Percentiles rank a stretch among this genome's conserved stretches.
These are phyloP conservation scores for Linnemannia hyalina DNA, from an alignment of 192 early-diverging fungal genomes.

Conservation along the genomic window DNA sequence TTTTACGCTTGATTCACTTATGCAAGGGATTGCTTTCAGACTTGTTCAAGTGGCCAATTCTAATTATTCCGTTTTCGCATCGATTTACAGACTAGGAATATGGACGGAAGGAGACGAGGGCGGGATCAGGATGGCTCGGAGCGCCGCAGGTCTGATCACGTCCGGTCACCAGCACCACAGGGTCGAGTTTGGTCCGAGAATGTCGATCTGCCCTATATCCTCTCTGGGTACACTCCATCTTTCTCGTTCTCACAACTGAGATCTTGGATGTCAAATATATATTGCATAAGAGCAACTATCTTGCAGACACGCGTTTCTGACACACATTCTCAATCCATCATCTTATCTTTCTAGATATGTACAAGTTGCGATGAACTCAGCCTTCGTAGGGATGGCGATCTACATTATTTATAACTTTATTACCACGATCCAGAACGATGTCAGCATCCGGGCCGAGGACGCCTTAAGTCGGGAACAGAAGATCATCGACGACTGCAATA, in stretches of 20 bases:
- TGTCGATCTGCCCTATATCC: conserved; percentile 46
- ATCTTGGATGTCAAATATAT: neutral
- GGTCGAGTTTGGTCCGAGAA: conserved; percentile 47
- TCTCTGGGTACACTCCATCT: conserved; percentile 24
- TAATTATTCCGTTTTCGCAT: neutral
- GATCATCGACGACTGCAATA: conserved; percentile 73
- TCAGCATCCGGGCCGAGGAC: conserved; percentile 73
- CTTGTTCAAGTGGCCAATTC: neutral
- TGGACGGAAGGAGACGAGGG: neutral
- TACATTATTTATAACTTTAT: conserved; percentile 78
- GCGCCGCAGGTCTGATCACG: neutral
- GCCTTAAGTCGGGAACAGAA: conserved; percentile 64
- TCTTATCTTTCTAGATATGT: conserved; percentile 63
- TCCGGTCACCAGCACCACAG: neutral
- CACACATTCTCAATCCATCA: neutral
- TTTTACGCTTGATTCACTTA: neutral
- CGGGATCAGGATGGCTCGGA: neutral
- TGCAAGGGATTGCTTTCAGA: neutral
- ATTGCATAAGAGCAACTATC: neutral
- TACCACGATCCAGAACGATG: conserved; percentile 78
- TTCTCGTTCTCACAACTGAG: neutral
- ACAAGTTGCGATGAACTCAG: conserved; percentile 78
- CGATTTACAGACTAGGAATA: neutral
- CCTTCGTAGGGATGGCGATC: conserved; percentile 69
- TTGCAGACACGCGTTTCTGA: neutral